Percentiles rank a stretch among this genome's conserved stretches.
Conservation (phyloP, 2,329 filamentous ascomycete species). For the Sporothrix sp. region DNA sequence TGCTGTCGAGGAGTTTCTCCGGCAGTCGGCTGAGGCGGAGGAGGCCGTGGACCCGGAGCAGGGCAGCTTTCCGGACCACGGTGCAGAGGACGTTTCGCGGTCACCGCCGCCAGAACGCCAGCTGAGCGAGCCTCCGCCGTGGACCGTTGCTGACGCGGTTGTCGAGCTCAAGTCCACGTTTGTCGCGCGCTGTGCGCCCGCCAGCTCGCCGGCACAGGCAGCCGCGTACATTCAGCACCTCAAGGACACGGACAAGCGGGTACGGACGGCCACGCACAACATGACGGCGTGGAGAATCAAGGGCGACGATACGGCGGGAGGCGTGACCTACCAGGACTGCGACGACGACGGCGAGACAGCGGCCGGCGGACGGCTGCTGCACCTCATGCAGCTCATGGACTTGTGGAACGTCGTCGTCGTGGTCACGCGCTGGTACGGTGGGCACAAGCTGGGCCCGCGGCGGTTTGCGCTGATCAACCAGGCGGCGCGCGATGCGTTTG, state of each 20-base stretch:
- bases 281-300: slow-evolving; percentile 89
- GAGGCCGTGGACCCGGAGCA: slow-evolving; percentile 15
- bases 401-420: slow-evolving; percentile 89
- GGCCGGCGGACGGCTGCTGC: slow-evolving; percentile 73
- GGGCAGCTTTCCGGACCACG: not conserved
- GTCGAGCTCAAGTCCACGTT: slow-evolving; percentile 84
- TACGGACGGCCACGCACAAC: slow-evolving; percentile 84
- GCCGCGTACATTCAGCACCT: slow-evolving; percentile 63
- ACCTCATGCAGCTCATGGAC: slow-evolving; percentile 91
- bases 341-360: slow-evolving; percentile 95
- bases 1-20: slow-evolving; percentile 64
- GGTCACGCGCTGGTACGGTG: slow-evolving; percentile 92
- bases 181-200: slow-evolving; percentile 63
- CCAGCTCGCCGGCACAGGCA: slow-evolving; percentile 62
- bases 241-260: slow-evolving; percentile 71
- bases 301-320: slow-evolving; percentile 37
- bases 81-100: slow-evolving; percentile 16
- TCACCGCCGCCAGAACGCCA: slow-evolving; percentile 26
- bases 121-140: slow-evolving; percentile 37
- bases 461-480: slow-evolving; percentile 85
- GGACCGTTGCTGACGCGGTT: slow-evolving; percentile 65
- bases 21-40: slow-evolving; percentile 18
- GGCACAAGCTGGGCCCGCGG: slow-evolving; percentile 77
- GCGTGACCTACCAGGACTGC: slow-evolving; percentile 68
- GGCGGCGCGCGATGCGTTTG: slow-evolving; percentile 72